Conservation (phyloP, 2,329 filamentous ascomycete genomes). For the Podosphaera leucotricha region DNA sequence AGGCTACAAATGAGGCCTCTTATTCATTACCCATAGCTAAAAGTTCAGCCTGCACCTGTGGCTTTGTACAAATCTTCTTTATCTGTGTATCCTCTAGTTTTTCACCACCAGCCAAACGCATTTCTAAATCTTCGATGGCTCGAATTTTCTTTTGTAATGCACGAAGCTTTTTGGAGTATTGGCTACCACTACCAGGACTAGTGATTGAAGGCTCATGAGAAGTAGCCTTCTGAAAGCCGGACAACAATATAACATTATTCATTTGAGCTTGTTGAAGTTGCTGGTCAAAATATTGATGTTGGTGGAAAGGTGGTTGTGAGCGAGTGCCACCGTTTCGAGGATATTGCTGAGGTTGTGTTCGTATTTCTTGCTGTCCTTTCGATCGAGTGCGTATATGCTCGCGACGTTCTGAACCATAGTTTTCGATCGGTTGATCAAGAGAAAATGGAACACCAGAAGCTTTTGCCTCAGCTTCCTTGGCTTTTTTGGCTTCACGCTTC, state of each 20-base stretch:
- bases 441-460: conserved; percentile 17
- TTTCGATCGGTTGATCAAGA: conserved; percentile 1
- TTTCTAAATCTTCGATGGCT: conserved; percentile 93
- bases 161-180: conserved; percentile 85
- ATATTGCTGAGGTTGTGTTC: conserved; percentile 23
- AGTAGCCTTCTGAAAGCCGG: background rate
- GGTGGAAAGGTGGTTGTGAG: conserved; percentile 9
- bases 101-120: conserved; percentile 81
- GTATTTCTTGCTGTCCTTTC: conserved; percentile 22
- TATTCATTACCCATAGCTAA: conserved; percentile 19
- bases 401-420: conserved; percentile 17
- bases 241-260: conserved; percentile 15
- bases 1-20: background rate
- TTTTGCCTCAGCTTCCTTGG: conserved; percentile 52
- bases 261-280: conserved; percentile 5
- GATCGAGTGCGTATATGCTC: conserved; percentile 30
- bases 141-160: conserved; percentile 91
- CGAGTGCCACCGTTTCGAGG: conserved; percentile 19
- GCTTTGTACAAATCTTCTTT: conserved; percentile 90
- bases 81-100: conserved; percentile 96
- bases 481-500: conserved; percentile 85
- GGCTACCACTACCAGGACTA: conserved; percentile 31
- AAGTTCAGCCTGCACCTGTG: conserved; percentile 62
- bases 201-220: conserved; percentile 21
- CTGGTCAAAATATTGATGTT: conserved; percentile 2